Evolutionary conservation across 139 green algal genomes (phyloP), one percentile per base, ranked within the genome.

Genomic region (Pleodorina starrii): DNA sequence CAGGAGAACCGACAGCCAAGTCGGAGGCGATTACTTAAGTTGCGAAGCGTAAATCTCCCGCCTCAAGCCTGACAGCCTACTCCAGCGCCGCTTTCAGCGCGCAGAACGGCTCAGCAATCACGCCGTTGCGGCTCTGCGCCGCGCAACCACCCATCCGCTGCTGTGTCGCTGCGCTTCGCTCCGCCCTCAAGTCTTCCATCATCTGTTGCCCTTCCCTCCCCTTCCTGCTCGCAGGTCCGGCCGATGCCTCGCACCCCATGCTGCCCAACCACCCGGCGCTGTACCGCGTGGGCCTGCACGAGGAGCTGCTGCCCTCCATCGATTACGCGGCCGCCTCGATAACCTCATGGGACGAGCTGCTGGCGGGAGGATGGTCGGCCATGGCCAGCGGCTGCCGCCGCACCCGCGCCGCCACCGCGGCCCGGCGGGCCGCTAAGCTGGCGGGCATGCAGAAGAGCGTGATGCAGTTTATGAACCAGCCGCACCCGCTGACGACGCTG

Each of bases 401-500:
- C 60, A 14, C 5, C 80, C 17, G 19, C 7, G 66, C 68, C 23
- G 83, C 82, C 2, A 66, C 83, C 9, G 46, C 25, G 1, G 44
- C 71, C 19, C 6, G 60, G 35, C 48, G 50, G 12, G 84, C 69
- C 1, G 69, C 35, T 7, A 57, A 82, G 71, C 21, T 46, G 68
- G 63, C 60, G 66, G 74, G 57, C 21, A 92, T 86, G 29, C 84
- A 96, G 76, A 38, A 72, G 27, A 94, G 97, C 36, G 96, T 97
- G 29, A 91, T 96, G 73, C 87, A 91, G 21, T 94, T 98, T 66
- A 96, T 99, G 91, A 98, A 99, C 93, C 94, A 83, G 27, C 98
- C 98, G 7, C 98, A 99, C 92, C 98, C 98, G 29, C 94, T 99
- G 78, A 94, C 98, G 36, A 98, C 96, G 11, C 95, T 99, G 44